Evolutionary conservation across 2,329 filamentous ascomycete genomes (phyloP).

Genomic region (Arthrobotrys entomopaga): DNA sequence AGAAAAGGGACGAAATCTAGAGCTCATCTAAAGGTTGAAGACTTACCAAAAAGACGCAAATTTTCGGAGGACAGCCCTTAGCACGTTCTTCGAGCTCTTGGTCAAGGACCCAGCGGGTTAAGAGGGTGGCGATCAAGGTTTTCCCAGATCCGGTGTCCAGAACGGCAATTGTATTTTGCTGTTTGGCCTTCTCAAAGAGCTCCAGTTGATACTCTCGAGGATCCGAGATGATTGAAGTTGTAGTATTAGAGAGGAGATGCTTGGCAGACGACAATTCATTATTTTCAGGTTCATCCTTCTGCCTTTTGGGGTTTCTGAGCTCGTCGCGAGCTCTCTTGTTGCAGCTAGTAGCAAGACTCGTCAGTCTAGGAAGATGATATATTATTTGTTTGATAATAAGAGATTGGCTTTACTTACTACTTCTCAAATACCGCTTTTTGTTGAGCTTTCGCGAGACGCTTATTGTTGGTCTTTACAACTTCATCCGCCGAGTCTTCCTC

Average conservation of each 20-base stretch:
- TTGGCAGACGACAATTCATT: conserved; percentile 32
- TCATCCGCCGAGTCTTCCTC: conserved; percentile 18
- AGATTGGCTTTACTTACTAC: conserved; percentile 26
- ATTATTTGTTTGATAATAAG: background rate
- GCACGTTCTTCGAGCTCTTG: conserved; percentile 78
- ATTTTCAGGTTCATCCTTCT: conserved; percentile 25
- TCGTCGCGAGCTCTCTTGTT: conserved; percentile 29
- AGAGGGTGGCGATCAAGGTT: conserved; percentile 90
- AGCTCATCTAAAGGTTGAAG: background rate
- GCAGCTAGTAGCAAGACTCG: conserved; percentile 16
- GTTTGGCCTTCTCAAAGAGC: conserved; percentile 86
- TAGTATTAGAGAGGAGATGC: conserved; percentile 52
- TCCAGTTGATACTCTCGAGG: conserved; percentile 92
- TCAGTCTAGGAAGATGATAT: background rate
- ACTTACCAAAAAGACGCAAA: conserved; percentile 83
- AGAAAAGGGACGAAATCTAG: conserved; percentile 4
- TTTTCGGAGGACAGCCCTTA: conserved; percentile 69
- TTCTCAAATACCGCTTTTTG: conserved; percentile 45
- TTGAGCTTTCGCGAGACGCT: conserved; percentile 28
- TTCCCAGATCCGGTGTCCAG: conserved; percentile 96
- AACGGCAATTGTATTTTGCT: conserved; percentile 88
- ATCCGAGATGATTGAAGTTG: conserved; percentile 73
- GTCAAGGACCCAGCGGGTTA: conserved; percentile 80
- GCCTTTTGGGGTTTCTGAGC: conserved; percentile 23
- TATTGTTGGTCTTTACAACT: conserved; percentile 12